A percentile compares a stretch with the other conserved stretches of the same genome.
phyloP scores from a whole-genome alignment of 2,329 filamentous ascomycete genomes.

The Ceratocystis eucalypticola region DNA sequence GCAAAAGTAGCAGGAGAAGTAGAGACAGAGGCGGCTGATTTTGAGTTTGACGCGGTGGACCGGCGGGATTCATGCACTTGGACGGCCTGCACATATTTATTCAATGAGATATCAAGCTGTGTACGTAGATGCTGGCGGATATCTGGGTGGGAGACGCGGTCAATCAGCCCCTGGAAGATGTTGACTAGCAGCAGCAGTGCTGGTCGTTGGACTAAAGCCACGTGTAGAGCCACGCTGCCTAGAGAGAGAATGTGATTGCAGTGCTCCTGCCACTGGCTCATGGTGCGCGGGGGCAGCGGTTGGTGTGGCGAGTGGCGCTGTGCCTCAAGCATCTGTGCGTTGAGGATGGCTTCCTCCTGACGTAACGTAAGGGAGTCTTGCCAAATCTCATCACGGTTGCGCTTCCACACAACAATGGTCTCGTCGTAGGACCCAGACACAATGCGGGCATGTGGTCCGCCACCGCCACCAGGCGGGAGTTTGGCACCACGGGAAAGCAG shows the following conservation, averaged over 20 bases:
- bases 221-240: conserved; percentile 35
- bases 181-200: conserved; percentile 35
- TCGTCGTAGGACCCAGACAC: conserved; percentile 96
- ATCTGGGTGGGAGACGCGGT: conserved; percentile 37
- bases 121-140: conserved; percentile 37
- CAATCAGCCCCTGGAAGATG: conserved; percentile 39
- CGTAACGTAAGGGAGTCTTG: conserved; percentile 59
- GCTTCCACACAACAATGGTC: conserved; percentile 87
- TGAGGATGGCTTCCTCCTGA: conserved; percentile 54
- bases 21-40: not conserved
- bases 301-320: not conserved
- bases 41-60: not conserved
- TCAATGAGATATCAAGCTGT: conserved; percentile 34
- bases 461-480: conserved; percentile 79
- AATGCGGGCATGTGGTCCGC: conserved; percentile 81
- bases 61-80: not conserved
- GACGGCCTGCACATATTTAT: conserved; percentile 22
- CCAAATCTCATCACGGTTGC: conserved; percentile 76
- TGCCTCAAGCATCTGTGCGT: conserved; percentile 28
- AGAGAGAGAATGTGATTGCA: conserved; percentile 37
- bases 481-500: conserved; percentile 72
- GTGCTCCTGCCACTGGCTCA: conserved; percentile 14
- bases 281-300: not conserved
- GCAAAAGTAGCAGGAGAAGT: not conserved
- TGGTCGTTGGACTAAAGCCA: conserved; percentile 35